Percentiles rank a stretch among this genome's conserved stretches.
phyloP scores from a whole-genome alignment of 1,139 yeast species.

The Blastobotrys apis region DNA sequence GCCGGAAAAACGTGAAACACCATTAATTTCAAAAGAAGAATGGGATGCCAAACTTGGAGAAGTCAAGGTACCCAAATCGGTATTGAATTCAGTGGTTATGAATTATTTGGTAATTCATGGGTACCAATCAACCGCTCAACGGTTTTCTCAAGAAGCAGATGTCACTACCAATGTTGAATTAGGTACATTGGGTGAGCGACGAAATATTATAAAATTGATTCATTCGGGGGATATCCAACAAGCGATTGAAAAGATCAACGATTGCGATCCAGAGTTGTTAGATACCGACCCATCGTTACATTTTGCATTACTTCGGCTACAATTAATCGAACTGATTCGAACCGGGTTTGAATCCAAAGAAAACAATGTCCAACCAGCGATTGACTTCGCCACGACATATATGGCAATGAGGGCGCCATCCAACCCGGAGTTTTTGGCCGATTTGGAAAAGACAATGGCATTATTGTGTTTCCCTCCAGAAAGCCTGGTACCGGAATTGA shows the following conservation, averaged over 20 bases:
- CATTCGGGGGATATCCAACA: constrained; percentile 34
- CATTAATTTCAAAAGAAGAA: constrained; percentile 25
- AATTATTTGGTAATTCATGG: constrained; percentile 40
- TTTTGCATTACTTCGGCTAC: constrained; percentile 37
- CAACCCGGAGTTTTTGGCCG: constrained; percentile 31
- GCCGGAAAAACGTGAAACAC: not conserved
- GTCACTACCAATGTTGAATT: constrained; percentile 26
- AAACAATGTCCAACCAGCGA: constrained; percentile 31
- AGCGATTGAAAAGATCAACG: constrained; percentile 40
- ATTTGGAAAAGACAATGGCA: constrained; percentile 41
- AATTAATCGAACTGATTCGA: constrained; percentile 40
- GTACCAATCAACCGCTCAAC: constrained; percentile 36
- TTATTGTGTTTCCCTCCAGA: constrained; percentile 39
- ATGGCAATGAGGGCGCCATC: constrained; percentile 37
- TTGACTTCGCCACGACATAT: constrained; percentile 39
- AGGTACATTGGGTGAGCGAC: constrained; percentile 32
- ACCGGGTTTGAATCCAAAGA: constrained; percentile 20
- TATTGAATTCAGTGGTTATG: constrained; percentile 36
- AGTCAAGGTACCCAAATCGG: constrained; percentile 26
- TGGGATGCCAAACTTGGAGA: constrained; percentile 29
- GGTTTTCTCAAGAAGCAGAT: constrained; percentile 38
- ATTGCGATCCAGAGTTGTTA: constrained; percentile 37
- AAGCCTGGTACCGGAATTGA: constrained; percentile 30
- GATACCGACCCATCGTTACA: constrained; percentile 36
- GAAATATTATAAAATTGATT: constrained; percentile 34